Percentiles rank a stretch among this genome's conserved stretches.
Evolutionary conservation across 2,329 filamentous ascomycete species (phyloP).

Genomic region (Cordyceps farinosa): DNA sequence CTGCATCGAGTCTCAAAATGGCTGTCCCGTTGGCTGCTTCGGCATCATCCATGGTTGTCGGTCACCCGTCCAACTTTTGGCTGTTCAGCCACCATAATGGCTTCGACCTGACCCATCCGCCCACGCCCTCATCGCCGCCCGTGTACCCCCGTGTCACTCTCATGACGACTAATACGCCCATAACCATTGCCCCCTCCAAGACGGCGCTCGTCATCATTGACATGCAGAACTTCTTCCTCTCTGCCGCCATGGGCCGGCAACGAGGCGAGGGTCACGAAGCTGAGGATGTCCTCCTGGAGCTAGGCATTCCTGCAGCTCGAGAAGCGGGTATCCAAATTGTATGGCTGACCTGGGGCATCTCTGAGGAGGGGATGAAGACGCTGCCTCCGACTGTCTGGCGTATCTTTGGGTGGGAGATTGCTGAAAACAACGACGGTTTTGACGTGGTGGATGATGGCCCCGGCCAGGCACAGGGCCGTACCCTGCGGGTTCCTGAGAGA

Average conservation of each 20-base stretch:
- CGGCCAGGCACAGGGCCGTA: neutral
- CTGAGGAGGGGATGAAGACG: constrained; percentile 43
- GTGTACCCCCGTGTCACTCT: no score
- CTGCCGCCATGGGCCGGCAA: constrained; percentile 17
- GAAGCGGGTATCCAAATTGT: constrained; percentile 33
- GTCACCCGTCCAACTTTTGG: neutral
- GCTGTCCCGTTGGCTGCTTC: neutral
- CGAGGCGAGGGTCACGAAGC: constrained; percentile 26
- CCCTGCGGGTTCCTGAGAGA: constrained; percentile 1
- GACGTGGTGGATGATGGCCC: neutral
- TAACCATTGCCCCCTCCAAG: constrained; percentile 18
- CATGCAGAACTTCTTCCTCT: constrained; percentile 53
- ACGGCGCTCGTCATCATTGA: constrained; percentile 50
- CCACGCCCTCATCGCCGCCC: no score
- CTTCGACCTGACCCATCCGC: no score
- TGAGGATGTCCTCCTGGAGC: constrained; percentile 9
- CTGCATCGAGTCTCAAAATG: neutral
- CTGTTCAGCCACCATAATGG: neutral
- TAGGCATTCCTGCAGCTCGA: constrained; percentile 17
- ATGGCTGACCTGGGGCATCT: constrained; percentile 58
- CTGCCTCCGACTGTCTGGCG: constrained; percentile 49
- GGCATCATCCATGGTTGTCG: neutral
- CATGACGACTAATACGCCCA: no score
- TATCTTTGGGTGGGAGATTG: constrained; percentile 38
- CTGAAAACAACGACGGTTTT: constrained; percentile 3